Conservation (phyloP, 768 basidiomycete species). For the Strobilomyces confusus region DNA sequence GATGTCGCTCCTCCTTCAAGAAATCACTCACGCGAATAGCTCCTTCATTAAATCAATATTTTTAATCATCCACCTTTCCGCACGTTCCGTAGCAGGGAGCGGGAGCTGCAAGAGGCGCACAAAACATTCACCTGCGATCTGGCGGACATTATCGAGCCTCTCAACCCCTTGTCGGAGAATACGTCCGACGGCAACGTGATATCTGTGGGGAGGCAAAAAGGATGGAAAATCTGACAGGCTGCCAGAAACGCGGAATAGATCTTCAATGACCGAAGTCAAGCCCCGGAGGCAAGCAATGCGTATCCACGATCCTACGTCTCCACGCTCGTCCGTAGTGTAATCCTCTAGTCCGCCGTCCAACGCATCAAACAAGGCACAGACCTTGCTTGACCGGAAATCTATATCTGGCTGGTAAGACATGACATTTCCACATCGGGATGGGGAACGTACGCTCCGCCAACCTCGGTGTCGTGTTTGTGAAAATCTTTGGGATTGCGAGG, state of each 20-base stretch:
- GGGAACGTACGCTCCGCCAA: slow-evolving; percentile 43
- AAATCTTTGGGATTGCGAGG: slow-evolving; percentile 42
- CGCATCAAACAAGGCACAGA: slow-evolving; percentile 49
- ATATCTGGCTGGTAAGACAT: slow-evolving; percentile 9
- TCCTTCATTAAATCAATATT: slow-evolving; percentile 44
- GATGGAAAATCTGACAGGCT: slow-evolving; percentile 44
- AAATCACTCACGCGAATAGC: slow-evolving; percentile 48
- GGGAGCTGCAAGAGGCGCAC: slow-evolving; percentile 45
- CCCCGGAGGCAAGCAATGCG: slow-evolving; percentile 74
- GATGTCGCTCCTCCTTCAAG: neutral
- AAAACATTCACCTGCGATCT: slow-evolving; percentile 67
- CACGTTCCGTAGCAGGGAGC: slow-evolving; percentile 38
- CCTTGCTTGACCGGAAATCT: slow-evolving; percentile 48
- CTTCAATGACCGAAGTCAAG: slow-evolving; percentile 49
- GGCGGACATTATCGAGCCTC: slow-evolving; percentile 86
- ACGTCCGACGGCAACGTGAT: slow-evolving; percentile 54
- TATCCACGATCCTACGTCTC: slow-evolving; percentile 96
- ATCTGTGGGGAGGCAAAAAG: slow-evolving; percentile 59
- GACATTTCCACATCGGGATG: slow-evolving; percentile 7
- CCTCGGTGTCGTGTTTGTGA: slow-evolving; percentile 41
- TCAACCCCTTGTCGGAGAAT: slow-evolving; percentile 89
- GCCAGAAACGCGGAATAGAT: slow-evolving; percentile 44
- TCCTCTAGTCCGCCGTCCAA: slow-evolving; percentile 76
- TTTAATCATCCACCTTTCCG: slow-evolving; percentile 50
- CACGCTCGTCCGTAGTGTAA: slow-evolving; percentile 91